phyloP scores from a whole-genome alignment of 352 stramenopile species.

The Globisporangium nagaii region DNA sequence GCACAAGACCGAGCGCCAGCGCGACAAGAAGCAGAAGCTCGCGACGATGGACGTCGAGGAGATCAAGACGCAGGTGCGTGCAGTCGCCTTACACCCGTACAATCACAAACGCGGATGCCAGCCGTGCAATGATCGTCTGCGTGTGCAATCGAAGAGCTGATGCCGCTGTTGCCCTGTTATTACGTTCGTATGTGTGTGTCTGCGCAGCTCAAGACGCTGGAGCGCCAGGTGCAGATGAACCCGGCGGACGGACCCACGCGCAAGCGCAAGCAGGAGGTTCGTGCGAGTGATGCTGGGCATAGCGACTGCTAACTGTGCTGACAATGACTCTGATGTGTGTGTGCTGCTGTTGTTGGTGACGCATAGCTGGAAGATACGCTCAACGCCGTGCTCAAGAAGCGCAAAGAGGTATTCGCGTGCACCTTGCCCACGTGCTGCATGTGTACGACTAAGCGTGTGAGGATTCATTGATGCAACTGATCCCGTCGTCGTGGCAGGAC shows the following conservation, averaged over 20 bases:
- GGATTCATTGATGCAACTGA: no score
- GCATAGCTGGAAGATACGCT: conserved; percentile 69
- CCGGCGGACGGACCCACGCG: conserved; percentile 57
- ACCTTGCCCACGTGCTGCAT: no score
- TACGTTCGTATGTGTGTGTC: neutral
- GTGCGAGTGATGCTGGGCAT: no score
- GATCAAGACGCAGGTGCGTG: conserved; percentile 36
- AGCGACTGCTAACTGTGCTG: neutral
- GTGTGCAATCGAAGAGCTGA: no score
- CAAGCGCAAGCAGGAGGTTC: conserved; percentile 68
- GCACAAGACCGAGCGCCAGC: conserved; percentile 49
- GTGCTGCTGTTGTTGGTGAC: neutral
- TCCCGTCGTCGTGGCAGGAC: conserved; percentile 19
- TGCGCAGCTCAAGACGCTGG: conserved; percentile 47
- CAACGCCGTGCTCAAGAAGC: conserved; percentile 58
- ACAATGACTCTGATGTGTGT: neutral
- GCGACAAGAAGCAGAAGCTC: conserved; percentile 57
- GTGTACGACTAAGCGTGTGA: no score
- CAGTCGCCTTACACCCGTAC: no score
- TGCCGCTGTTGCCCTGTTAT: no score
- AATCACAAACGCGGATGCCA: no score
- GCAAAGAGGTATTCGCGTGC: conserved; percentile 63
- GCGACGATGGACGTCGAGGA: conserved; percentile 47
- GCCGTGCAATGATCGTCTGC: no score
- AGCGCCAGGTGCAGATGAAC: conserved; percentile 54